phyloP scores from a whole-genome alignment of 345 rosid genomes.

The Moricandia moricandioides region DNA sequence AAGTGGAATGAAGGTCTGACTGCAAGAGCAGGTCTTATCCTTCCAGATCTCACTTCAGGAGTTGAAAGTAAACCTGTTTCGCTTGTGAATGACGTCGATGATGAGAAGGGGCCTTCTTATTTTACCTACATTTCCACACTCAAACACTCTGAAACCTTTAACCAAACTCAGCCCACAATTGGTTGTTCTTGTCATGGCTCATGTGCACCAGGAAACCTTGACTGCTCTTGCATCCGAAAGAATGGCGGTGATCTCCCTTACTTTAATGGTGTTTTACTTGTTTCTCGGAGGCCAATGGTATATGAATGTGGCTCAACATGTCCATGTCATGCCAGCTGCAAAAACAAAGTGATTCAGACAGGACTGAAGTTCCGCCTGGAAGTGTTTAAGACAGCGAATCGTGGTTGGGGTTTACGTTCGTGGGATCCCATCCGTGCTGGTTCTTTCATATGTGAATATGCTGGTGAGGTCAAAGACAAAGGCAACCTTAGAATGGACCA shows the following conservation, averaged over 20 bases:
- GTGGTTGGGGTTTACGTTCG: slow-evolving; percentile 60
- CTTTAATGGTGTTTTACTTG: slow-evolving; percentile 32
- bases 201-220: slow-evolving; percentile 38
- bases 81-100: slow-evolving; percentile 80
- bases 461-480: slow-evolving; percentile 42
- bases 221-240: slow-evolving; percentile 49
- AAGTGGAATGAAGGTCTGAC: slow-evolving; percentile 58
- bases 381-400: slow-evolving; percentile 48
- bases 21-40: slow-evolving; percentile 53
- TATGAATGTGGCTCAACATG: slow-evolving; percentile 61
- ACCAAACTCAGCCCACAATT: slow-evolving; percentile 24
- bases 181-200: slow-evolving; percentile 44
- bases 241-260: slow-evolving; percentile 52
- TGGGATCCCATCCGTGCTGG: slow-evolving; percentile 50
- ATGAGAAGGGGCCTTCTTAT: slow-evolving; percentile 69
- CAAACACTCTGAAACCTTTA: slow-evolving; percentile 49
- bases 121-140: slow-evolving; percentile 58
- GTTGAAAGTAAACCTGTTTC: slow-evolving; percentile 69
- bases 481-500: slow-evolving; percentile 35
- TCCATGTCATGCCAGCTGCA: slow-evolving; percentile 47
- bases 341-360: slow-evolving; percentile 48
- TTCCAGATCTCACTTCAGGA: slow-evolving; percentile 78
- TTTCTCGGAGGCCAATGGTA: slow-evolving; percentile 37
- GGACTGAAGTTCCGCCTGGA: slow-evolving; percentile 48
- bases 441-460: slow-evolving; percentile 56